Conservation (phyloP, 1,284 basidiomycete species). For the Coniferiporia weirii region DNA sequence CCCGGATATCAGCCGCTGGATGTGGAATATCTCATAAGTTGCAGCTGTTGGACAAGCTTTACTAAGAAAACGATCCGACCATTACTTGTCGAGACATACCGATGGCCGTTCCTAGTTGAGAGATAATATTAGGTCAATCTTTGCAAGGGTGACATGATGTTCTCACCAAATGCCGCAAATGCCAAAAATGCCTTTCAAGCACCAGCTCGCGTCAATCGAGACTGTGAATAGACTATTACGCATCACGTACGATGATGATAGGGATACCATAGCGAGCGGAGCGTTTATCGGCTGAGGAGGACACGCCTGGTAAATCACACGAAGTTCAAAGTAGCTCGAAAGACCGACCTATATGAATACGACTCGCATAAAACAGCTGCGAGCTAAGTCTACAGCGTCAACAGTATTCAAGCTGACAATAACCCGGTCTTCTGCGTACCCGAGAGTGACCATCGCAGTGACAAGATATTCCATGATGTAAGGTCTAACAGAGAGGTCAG, state of each 20-base stretch:
- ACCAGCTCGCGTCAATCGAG: neutral
- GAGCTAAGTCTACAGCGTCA: conserved; percentile 1
- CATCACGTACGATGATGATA: conserved; percentile 8
- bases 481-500: neutral
- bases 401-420: neutral
- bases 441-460: conserved; percentile 4
- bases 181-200: neutral
- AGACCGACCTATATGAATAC: conserved; percentile 11
- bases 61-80: neutral
- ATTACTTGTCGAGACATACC: neutral
- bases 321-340: neutral
- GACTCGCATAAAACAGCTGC: conserved; percentile 15
- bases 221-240: neutral
- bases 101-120: neutral
- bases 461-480: conserved; percentile 14
- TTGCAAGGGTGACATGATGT: neutral
- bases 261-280: conserved; percentile 1
- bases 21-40: conserved; percentile 7
- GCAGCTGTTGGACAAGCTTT: neutral
- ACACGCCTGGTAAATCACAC: neutral
- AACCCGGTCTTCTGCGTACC: neutral
- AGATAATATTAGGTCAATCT: neutral
- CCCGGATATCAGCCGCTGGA: conserved; percentile 3
- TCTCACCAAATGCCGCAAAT: conserved; percentile 5
- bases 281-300: neutral